These are phyloP conservation scores for Pilaira anomala DNA, from an alignment of 192 early-diverging fungal species.

Conservation along the genomic window DNA sequence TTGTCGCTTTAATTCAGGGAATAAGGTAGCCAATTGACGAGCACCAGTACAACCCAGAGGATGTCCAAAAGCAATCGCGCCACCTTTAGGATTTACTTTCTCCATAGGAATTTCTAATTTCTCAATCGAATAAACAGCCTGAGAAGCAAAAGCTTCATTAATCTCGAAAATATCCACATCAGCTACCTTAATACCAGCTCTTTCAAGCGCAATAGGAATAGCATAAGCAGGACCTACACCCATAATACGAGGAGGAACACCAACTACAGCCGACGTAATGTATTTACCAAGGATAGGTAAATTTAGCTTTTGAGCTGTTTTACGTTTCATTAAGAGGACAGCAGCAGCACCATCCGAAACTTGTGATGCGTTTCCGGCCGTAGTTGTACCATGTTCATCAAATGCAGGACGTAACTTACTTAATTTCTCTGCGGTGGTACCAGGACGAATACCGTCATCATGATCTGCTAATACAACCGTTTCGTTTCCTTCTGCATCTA, in stretches of 20 bases:
- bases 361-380: constrained; percentile 81
- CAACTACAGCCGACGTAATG: constrained; percentile 70
- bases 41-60: constrained; percentile 96
- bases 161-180: constrained; percentile 78
- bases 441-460: constrained; percentile 63
- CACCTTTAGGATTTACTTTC: constrained; percentile 93
- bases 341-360: constrained; percentile 81
- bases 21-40: constrained; percentile 80
- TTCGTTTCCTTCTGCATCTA: constrained; percentile 64
- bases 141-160: constrained; percentile 79
- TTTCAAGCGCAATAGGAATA: constrained; percentile 72
- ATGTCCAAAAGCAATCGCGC: constrained; percentile 96
- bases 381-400: constrained; percentile 83
- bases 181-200: constrained; percentile 55
- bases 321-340: constrained; percentile 67
- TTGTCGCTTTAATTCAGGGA: constrained; percentile 69
- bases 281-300: constrained; percentile 55
- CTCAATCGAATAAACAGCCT: constrained; percentile 81
- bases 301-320: constrained; percentile 52
- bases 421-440: constrained; percentile 83
- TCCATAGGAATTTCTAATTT: constrained; percentile 67
- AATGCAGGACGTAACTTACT: constrained; percentile 87
- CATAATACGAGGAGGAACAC: constrained; percentile 82
- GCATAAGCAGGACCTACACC: constrained; percentile 85
- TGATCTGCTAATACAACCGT: constrained; percentile 58